Conservation (phyloP, 2,329 filamentous ascomycete species). For the Sporothrix luriei region DNA sequence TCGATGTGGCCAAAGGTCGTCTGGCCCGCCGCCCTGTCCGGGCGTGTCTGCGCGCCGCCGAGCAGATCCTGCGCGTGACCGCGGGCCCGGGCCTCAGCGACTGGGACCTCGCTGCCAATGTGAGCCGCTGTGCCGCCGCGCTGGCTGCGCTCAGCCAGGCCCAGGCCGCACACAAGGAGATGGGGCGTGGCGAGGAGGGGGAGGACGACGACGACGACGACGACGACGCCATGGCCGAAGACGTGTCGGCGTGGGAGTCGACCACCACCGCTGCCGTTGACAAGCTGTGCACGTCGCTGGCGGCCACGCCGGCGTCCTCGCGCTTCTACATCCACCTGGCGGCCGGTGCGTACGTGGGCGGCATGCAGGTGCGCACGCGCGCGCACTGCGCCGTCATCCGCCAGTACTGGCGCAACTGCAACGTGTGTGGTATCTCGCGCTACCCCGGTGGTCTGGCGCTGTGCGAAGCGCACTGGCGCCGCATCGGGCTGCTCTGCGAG, state of each 20-base stretch:
- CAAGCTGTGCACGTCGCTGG: constrained; percentile 44
- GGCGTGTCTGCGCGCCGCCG: constrained; percentile 39
- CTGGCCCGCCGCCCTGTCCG: constrained; percentile 30
- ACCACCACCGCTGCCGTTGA: constrained; percentile 43
- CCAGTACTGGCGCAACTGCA: constrained; percentile 47
- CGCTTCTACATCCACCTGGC: constrained; percentile 48
- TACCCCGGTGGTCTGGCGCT: constrained; percentile 39
- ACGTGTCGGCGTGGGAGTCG: constrained; percentile 13
- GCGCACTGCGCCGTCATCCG: constrained; percentile 45
- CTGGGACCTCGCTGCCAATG: constrained; percentile 39
- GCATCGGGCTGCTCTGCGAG: constrained; percentile 21
- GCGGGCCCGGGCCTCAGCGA: constrained; percentile 23
- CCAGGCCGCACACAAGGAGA: constrained; percentile 12
- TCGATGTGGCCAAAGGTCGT: constrained; percentile 41
- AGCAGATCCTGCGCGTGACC: constrained; percentile 36
- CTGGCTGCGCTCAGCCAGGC: constrained; percentile 40
- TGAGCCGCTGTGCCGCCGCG: constrained; percentile 44
- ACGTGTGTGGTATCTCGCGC: constrained; percentile 44
- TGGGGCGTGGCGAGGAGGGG: constrained; percentile 35
- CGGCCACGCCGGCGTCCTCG: constrained; percentile 41
- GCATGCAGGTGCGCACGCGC: constrained; percentile 42
- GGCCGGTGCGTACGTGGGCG: constrained; percentile 45
- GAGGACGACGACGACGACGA: not conserved
- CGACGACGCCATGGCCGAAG: constrained; percentile 1
- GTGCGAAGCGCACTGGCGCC: constrained; percentile 33